These are phyloP conservation scores for Trichophyton verrucosum DNA, from an alignment of 2,329 filamentous ascomycete genomes.

Conservation along the genomic window DNA sequence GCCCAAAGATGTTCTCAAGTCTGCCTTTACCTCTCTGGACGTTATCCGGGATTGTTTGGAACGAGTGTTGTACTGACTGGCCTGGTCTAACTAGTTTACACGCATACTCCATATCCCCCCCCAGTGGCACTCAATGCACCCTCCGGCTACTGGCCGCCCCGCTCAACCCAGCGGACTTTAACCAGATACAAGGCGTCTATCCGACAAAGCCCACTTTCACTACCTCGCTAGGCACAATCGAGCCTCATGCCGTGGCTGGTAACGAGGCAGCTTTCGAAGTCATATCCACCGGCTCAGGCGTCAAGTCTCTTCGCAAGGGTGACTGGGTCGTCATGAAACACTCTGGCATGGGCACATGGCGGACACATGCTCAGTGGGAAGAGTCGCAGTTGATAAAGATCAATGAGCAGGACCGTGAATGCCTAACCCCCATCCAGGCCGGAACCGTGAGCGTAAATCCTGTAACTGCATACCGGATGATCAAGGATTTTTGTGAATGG, in stretches of 20 bases:
- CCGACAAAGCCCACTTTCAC: conserved; percentile 71
- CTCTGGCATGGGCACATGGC: conserved; percentile 83
- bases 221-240: conserved; percentile 59
- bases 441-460: conserved; percentile 89
- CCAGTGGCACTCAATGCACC: conserved; percentile 53
- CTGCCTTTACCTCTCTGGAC: conserved; percentile 7
- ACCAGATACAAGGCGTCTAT: conserved; percentile 95
- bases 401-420: conserved; percentile 46
- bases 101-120: conserved; percentile 38
- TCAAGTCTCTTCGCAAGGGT: conserved; percentile 54
- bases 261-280: conserved; percentile 95
- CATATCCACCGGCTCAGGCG: conserved; percentile 51
- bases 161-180: conserved; percentile 95
- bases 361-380: conserved; percentile 68
- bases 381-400: conserved; percentile 54
- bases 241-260: conserved; percentile 51
- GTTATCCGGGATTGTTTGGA: background rate
- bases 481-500: conserved; percentile 59
- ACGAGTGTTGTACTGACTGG: background rate
- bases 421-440: conserved; percentile 62
- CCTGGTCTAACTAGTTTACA: conserved; percentile 26
- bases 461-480: conserved; percentile 85
- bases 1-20: conserved; percentile 38
- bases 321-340: conserved; percentile 89
- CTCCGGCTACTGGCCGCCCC: conserved; percentile 80